Base-by-base conservation (phyloP, 805 yeast species). In the Candida ortonii region DNA sequence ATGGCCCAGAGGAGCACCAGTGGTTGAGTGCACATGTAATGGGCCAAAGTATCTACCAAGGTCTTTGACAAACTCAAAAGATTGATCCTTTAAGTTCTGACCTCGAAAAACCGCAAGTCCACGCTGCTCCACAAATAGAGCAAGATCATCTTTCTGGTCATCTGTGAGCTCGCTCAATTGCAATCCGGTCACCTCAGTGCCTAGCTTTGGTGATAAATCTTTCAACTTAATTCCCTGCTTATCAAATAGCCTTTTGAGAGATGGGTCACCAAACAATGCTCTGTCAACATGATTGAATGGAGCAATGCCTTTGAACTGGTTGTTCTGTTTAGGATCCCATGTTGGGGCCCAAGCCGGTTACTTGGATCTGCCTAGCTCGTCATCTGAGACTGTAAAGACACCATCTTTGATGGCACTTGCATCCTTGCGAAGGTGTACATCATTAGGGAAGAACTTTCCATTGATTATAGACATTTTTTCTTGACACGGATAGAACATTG, bases 21-120 rank as follows among this genome's bases (percentile, higher is more conserved):
- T 72, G 11, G 84, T 76, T 5, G 25, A 30, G 38, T 49, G 86
- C 39, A 77, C 65, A 55, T 80, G 86, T 41, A 74, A 66, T 25
- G 75, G 73, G 17, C 87, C 86, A 52, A 75, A 80, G 52, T 79
- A 72, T 27, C 59, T 59, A 84, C 54, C 80, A 80, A 42, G 88
- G 78, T 54, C 85, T 78, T 27, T 62, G 63, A 56, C 83, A 79
- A n/a, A 76, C 53, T 65, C 67, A 32, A 86, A 94, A 78, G 96
- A 94, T 49, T 76, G 80, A 59, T 85, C 93, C 58, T 88, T 73
- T 30, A 93, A 75, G 46, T 79, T 86, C 69, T 88, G 94, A 35
- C 78, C 79, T 72, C 96, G 83, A 75, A 88, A 87, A 38, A 87
- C 96, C 28, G 95, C 84, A 54, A 88, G 88, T 51, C 89, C 95